phyloP scores from a whole-genome alignment of 495 filamentous ascomycete genomes.

The Staphylotrichum longicolle region DNA sequence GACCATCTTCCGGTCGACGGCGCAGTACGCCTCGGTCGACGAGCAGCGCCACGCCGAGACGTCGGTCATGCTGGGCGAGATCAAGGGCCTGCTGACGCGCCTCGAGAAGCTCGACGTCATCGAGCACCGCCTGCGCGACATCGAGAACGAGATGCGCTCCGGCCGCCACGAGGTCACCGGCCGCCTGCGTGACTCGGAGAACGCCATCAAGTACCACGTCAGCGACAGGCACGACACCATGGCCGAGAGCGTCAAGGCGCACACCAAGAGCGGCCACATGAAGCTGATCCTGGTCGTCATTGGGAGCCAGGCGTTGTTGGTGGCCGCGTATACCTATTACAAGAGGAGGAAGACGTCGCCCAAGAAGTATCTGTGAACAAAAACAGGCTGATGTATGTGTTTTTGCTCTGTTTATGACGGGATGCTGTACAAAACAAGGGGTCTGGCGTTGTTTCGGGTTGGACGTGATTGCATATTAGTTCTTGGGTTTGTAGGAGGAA shows the following conservation, averaged over 20 bases:
- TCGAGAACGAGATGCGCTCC: slow-evolving; percentile 66
- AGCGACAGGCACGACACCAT: slow-evolving; percentile 68
- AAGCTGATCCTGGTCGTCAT: slow-evolving; percentile 73
- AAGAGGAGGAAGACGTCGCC: slow-evolving; percentile 75
- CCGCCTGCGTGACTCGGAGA: slow-evolving; percentile 66
- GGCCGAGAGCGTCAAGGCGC: slow-evolving; percentile 54
- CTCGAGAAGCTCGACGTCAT: slow-evolving; percentile 42
- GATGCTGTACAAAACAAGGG: not conserved
- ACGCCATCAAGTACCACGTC: slow-evolving; percentile 68
- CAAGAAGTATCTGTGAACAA: slow-evolving; percentile 82
- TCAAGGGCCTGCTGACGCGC: slow-evolving; percentile 39
- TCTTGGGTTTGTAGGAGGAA: slow-evolving; percentile 7
- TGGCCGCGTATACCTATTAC: slow-evolving; percentile 70
- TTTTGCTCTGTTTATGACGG: slow-evolving; percentile 13
- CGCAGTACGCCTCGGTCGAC: slow-evolving; percentile 46
- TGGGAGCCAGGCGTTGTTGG: slow-evolving; percentile 69
- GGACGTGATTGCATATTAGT: slow-evolving; percentile 1
- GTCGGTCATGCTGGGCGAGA: slow-evolving; percentile 39
- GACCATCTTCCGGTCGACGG: slow-evolving; percentile 64
- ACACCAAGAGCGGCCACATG: slow-evolving; percentile 63
- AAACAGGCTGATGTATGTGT: not conserved
- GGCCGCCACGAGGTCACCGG: slow-evolving; percentile 45
- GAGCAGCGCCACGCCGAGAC: slow-evolving; percentile 61
- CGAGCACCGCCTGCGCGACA: slow-evolving; percentile 53
- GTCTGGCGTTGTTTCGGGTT: not conserved